Base-by-base conservation (phyloP, 2,329 filamentous ascomycete genomes). In the Neofusicoccum ribis region DNA sequence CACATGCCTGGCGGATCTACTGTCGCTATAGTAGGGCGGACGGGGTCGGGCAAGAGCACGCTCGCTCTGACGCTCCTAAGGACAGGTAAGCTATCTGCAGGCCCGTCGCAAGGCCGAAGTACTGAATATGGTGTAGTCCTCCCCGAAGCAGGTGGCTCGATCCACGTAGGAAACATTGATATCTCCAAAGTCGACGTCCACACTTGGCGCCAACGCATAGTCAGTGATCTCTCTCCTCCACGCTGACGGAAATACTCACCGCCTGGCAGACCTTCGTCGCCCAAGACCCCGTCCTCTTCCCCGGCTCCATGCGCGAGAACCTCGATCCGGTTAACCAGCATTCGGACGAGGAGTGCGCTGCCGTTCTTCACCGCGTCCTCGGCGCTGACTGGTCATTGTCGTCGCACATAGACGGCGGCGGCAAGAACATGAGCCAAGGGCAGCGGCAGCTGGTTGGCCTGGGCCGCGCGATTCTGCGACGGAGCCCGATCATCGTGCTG, bases 11-110 rank as follows among this genome's bases (percentile, higher is more conserved):
- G 89, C 0, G 91, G 92, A 0, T 89, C 91, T 63, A 89, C 90
- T 59, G 91, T 91, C 0, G 92, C 91, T 0, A 84, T 96, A 20
- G 90, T 93, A 11, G 92, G 92, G 2, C 87, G 92, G 9, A 96
- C 92, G 0, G 76, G 76, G 1, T 92, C 90, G 4, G 92, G 92
- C 3, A 96, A 96, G 77, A 92, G 89, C 59, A 96, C 92, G 0
- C 84, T 94, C 1, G 87, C 87, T 0, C 76, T 89, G 1, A 81
- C 85, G 0, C 78, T 90, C 1, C 82, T 90, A 0, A 86, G 83
- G 15, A 59, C 54, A 20, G 37, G 51, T 3, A 86, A 84, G 11
- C 73, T 17, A 7, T 39, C 14, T 39, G 37, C 37, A 39, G 11
- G 6, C 9, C 14, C 37, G 14, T 39, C 11, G 37, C 11, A 15